Evolutionary conservation across 129 eudicot genomes (phyloP).

Genomic region (Centella asiatica): DNA sequence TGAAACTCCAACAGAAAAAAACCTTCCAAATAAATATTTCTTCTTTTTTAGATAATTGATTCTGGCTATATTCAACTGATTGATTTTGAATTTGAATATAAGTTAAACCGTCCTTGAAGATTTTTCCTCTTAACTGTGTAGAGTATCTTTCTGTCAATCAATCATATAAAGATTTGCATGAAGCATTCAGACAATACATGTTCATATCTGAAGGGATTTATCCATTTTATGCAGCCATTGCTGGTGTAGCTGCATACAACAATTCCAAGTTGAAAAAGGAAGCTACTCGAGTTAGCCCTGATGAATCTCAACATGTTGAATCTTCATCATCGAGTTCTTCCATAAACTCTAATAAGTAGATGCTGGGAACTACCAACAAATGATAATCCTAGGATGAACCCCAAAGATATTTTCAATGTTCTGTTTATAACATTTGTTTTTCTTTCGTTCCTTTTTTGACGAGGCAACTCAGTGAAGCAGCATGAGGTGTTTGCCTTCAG

Average conservation of each 20-base stretch:
- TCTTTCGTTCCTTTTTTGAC: neutral
- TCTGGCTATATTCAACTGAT: no score
- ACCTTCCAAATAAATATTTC: no score
- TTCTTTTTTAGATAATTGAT: no score
- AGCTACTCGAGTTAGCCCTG: constrained; percentile 40
- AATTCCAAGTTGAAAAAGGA: constrained; percentile 82
- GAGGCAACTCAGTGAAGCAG: neutral
- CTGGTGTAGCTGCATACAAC: constrained; percentile 91
- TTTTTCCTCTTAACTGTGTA: no score
- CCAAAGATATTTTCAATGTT: neutral
- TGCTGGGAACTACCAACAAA: neutral
- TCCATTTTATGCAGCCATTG: constrained; percentile 65
- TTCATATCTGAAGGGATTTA: neutral
- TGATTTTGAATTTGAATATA: no score
- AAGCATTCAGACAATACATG: neutral
- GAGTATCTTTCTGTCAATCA: neutral
- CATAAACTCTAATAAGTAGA: constrained; percentile 26
- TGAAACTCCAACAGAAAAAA: no score
- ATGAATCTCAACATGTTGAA: constrained; percentile 18
- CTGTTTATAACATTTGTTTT: neutral
- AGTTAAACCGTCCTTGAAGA: no score
- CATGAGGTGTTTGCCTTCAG: neutral
- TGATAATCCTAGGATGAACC: neutral
- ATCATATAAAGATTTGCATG: neutral
- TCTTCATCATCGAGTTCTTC: constrained; percentile 43